Base-by-base conservation (phyloP, 345 rosid genomes). In the Syzygium aqueum region DNA sequence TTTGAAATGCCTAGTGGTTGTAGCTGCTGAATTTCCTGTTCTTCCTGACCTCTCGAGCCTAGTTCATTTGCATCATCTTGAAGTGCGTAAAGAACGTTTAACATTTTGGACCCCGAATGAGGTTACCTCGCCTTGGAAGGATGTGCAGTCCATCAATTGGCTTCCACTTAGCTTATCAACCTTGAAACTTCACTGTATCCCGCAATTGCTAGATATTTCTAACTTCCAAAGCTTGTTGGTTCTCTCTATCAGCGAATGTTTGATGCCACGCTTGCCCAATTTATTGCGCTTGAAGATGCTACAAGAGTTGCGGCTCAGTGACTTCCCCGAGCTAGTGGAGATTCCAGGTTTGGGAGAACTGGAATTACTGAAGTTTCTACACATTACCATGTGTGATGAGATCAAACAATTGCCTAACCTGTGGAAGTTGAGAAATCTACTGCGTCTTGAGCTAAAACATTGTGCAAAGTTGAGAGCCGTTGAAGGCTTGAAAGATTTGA, bases 51-150 rank as follows among this genome's bases (percentile, higher is more conserved):
- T 56, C 61, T 56, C 61, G 2, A 56, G 3, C 61, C 61, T 56
- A 56, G 61, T 56, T 56, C 0, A 0, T 56, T 56, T 56, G 23
- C 13, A 3, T 23, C 61, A 56, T 56, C n/a, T 56, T 5, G 27
- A 56, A 22, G 61, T 56, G 61, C 1, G 0, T 23, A 0, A 1
- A 56, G 12, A 8, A 1, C 0, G 0, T 56, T 7, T 9, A 5
- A 9, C 61, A 23, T 1, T 9, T 56, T 9, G n/a, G 13, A 0
- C 0, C 1, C n/a, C 5, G 5, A 5, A 0, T 1, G n/a, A 56
- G 1, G 2, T 56, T 56, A 56, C n/a, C n/a, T 56, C 2, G 1
- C n/a, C n/a, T 56, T 23, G 61, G 61, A 2, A 0, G 61, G 61
- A 56, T 11, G 0, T 7, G n/a, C n/a, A 23, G 9, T 56, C 61